These are phyloP conservation scores for Pelargonium fulgidum DNA, from an alignment of 441 rosid species.

Conservation along the genomic window DNA sequence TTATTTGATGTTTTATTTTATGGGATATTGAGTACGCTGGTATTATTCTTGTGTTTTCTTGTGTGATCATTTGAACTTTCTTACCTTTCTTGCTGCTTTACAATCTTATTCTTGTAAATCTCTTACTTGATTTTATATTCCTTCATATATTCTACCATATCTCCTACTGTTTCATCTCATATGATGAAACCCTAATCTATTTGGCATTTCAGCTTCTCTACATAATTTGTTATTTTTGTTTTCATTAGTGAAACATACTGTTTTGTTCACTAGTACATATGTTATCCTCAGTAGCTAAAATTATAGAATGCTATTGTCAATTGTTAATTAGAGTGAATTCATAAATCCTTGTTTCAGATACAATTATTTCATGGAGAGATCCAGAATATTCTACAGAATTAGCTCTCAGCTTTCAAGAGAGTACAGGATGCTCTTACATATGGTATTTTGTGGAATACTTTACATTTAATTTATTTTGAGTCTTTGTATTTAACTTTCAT, in stretches of 20 bases:
- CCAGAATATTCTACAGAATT: constrained; percentile 81
- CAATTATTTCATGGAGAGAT: constrained; percentile 98
- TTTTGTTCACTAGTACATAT: not conserved
- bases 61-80: no score
- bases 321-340: not conserved
- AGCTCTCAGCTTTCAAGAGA: constrained; percentile 98
- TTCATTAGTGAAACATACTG: not conserved
- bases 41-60: not conserved
- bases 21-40: not conserved
- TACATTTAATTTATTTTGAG: not conserved
- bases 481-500: constrained; percentile 2
- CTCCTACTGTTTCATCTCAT: not conserved
- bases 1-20: not conserved
- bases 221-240: not conserved
- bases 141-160: not conserved
- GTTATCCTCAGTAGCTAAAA: not conserved
- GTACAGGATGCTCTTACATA: constrained; percentile 87
- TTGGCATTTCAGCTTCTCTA: not conserved
- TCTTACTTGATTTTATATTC: not conserved
- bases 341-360: constrained; percentile 42
- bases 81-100: no score
- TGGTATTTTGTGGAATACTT: constrained; percentile 43
- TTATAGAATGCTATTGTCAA: not conserved
- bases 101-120: no score
- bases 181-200: not conserved